phyloP scores from a whole-genome alignment of 805 yeast genomes.

The Hyphopichia homilentoma region DNA sequence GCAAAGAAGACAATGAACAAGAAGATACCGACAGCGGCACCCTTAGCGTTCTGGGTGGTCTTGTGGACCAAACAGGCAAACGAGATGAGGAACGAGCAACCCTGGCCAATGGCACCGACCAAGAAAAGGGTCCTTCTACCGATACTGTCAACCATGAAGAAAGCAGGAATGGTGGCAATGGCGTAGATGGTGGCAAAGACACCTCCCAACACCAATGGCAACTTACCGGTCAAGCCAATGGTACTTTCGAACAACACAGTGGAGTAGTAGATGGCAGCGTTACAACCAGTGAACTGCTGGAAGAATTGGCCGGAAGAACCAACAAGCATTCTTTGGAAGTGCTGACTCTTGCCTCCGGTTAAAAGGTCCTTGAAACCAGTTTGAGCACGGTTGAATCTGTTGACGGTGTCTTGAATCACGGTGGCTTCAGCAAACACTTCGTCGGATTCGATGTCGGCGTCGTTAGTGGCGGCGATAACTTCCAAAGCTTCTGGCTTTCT shows the following conservation, averaged over 20 bases:
- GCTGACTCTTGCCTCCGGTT: constrained; percentile 56
- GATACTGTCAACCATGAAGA: constrained; percentile 38
- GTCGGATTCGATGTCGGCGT: constrained; percentile 25
- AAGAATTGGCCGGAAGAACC: constrained; percentile 67
- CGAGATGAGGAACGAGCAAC: constrained; percentile 35
- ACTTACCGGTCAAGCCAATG: constrained; percentile 46
- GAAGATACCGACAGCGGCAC: constrained; percentile 43
- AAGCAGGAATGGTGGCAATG: constrained; percentile 40
- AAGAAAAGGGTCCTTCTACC: constrained; percentile 46
- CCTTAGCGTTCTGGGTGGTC: constrained; percentile 34
- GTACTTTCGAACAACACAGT: constrained; percentile 48
- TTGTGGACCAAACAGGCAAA: constrained; percentile 34
- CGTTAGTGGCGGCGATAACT: constrained; percentile 41
- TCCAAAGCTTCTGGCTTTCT: constrained; percentile 29
- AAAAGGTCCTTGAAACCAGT: constrained; percentile 43
- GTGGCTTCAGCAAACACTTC: constrained; percentile 32
- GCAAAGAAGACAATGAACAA: constrained; percentile 42
- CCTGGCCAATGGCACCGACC: constrained; percentile 42
- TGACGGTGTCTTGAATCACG: constrained; percentile 47
- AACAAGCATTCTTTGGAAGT: constrained; percentile 54
- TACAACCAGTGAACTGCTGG: constrained; percentile 71
- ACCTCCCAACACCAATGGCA: constrained; percentile 53
- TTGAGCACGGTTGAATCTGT: constrained; percentile 43
- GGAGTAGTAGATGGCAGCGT: constrained; percentile 65
- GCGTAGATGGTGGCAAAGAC: constrained; percentile 13